Base-by-base conservation (phyloP, 352 stramenopile species). In the Pythium rhizo-oryzae region DNA sequence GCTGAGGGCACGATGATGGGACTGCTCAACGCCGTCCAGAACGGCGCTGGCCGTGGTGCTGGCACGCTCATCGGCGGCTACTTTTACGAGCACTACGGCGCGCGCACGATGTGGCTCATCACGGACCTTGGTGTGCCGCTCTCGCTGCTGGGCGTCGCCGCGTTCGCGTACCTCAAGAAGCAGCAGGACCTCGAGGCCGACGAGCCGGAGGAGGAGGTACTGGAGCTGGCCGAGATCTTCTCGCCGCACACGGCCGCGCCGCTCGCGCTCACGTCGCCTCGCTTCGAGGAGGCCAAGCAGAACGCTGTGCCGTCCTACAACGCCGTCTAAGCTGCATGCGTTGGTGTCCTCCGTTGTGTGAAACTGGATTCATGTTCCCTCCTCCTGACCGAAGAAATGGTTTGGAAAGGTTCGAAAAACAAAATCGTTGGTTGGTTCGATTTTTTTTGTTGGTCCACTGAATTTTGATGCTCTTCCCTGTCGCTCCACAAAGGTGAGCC, bases 1-100 rank as follows among this genome's bases (percentile, higher is more conserved):
- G 84, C 71, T 19, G 71, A 93, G 61, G 83, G 85, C 33, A 92
- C 85, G 4, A 76, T 94, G 61, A 91, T 94, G 78, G 87, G 87
- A 0, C 66, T 94, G 25, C 71, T 94, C 37, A 92, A 90, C 57
- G 83, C 82, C 2, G 78, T 92, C 43, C 87, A 93, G 69, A 92
- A 90, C 49, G 87, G 87, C 2, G 65, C 92, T 8, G 87, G 77
- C 0, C 83, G 84, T n/a, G 84, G 80, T 24, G 67, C 77, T 11
- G 87, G 83, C 16, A 93, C 85, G 54, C 73, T 94, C 24, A 74
- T 93, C 16, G 84, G 87, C 16, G 87, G 87, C 46, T 91, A 82
- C 72, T 82, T 94, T 25, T 94, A 93, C 75, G 71, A 94, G 55
- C 60, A 82, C 71, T 91, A 85, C 60, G 84, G 80, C 15, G 79